Conservation (phyloP, 1,284 basidiomycete genomes). For the Pterulicium gracile region DNA sequence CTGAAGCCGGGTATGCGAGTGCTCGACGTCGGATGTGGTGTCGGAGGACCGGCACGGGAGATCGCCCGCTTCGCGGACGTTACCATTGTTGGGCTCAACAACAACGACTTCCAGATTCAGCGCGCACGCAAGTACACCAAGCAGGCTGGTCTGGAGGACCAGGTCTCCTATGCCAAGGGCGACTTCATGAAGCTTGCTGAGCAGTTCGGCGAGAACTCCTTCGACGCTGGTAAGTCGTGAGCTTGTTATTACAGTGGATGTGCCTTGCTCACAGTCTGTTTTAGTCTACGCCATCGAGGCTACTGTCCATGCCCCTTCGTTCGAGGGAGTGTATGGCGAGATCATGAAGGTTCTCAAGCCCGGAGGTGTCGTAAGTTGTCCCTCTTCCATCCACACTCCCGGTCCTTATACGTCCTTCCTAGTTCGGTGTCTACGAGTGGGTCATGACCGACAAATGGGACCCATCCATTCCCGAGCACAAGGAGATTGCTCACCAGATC, state of each 20-base stretch:
- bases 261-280: constrained; percentile 7
- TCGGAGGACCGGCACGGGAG: constrained; percentile 94
- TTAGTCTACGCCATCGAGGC: constrained; percentile 96
- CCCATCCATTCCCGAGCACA: constrained; percentile 79
- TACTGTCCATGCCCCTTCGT: constrained; percentile 92
- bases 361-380: constrained; percentile 74
- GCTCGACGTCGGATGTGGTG: constrained; percentile 96
- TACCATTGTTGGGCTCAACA: constrained; percentile 86
- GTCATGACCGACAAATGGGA: constrained; percentile 97
- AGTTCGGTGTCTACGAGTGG: constrained; percentile 99
- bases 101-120: constrained; percentile 93
- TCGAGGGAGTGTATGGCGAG: constrained; percentile 92
- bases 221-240: constrained; percentile 74
- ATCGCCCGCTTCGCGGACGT: constrained; percentile 89
- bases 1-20: constrained; percentile 89
- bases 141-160: constrained; percentile 65
- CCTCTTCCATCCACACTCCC: too few species aligned
- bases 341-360: constrained; percentile 95
- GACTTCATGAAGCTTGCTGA: constrained; percentile 96
- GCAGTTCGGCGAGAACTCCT: constrained; percentile 88
- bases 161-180: constrained; percentile 79
- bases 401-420: constrained; percentile 4
- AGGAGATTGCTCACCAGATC: constrained; percentile 83
- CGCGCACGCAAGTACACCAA: constrained; percentile 82
- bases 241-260: not conserved